phyloP scores from a whole-genome alignment of 2,329 filamentous ascomycete species.

The Penicillium sp. region DNA sequence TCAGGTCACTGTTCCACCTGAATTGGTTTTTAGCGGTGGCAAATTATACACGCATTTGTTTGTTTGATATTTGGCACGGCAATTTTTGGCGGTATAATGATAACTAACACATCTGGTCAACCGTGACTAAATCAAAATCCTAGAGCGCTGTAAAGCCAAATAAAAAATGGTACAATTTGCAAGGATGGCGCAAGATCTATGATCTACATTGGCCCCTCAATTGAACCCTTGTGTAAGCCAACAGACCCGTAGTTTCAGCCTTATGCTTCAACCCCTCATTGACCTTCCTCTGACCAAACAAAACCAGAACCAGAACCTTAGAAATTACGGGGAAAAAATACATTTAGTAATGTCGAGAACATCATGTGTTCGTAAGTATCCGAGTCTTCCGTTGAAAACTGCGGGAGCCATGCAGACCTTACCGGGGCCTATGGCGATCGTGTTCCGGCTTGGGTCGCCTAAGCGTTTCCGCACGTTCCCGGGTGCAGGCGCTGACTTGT shows the following conservation, averaged over 20 bases:
- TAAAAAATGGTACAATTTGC: neutral
- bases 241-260: neutral
- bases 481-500: slow-evolving; percentile 20
- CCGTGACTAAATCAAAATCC: neutral
- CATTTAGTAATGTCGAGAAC: neutral
- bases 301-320: neutral
- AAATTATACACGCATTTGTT: neutral
- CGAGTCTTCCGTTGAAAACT: slow-evolving; percentile 17
- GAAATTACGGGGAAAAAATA: neutral
- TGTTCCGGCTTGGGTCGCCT: slow-evolving; percentile 25
- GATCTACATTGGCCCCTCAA: slow-evolving; percentile 1
- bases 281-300: neutral
- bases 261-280: neutral
- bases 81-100: neutral
- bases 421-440: slow-evolving; percentile 11
- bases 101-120: neutral
- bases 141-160: neutral
- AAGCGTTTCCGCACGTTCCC: slow-evolving; percentile 28
- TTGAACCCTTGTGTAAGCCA: neutral
- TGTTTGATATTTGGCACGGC: neutral
- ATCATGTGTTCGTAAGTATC: slow-evolving; percentile 25
- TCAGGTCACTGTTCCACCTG: neutral
- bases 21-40: neutral
- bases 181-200: neutral
- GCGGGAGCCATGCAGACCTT: neutral